Base-by-base conservation (phyloP, 495 filamentous ascomycete species). In the Articulospora tetracladia region DNA sequence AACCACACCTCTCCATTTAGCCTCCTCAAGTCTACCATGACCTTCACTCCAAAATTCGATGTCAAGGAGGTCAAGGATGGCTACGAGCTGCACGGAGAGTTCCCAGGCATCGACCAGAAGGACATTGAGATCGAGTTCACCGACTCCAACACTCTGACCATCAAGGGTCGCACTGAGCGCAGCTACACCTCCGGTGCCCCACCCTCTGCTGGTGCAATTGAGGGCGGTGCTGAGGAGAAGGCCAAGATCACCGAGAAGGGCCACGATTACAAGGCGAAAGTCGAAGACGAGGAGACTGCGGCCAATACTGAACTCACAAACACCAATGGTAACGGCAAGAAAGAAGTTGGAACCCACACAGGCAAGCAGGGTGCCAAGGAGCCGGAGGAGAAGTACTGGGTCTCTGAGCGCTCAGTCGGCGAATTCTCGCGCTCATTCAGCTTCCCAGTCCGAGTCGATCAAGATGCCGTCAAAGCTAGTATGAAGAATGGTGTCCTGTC, bases 51-150 rank as follows among this genome's bases (percentile, higher is more conserved):
- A 1, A 83, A 83, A 61, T 97, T 97, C 74, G 93, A 97, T 69
- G 79, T 96, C 48, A 80, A 81, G 58, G 92, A 96, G 73, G 72
- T 77, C 1, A 76, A 80, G 44, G 68, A 84, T 15, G 70, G 69
- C 64, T 98, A 93, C 72, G 82, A 92, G 66, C 85, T 98, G 1
- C 85, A 94, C 66, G 92, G 92, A 66, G 93, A 97, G 72, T 81
- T 97, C 0, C 91, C 93, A 0, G 93, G 93, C 39, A 79, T 92
- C 49, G 82, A 89, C 51, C 88, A 90, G 68, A 82, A 87, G 58
- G 79, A 95, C 66, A 73, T 97, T 62, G 75, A 83, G 54, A 89
- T 97, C 66, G 91, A 96, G 72, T 96, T 96, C 79, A 84, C 82
- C 52, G 93, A 96, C 69, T 73, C 79, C 3, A 79, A 89, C 53